Base-by-base conservation (phyloP, 2,329 filamentous ascomycete species). In the Pseudogymnoascus pannorum region DNA sequence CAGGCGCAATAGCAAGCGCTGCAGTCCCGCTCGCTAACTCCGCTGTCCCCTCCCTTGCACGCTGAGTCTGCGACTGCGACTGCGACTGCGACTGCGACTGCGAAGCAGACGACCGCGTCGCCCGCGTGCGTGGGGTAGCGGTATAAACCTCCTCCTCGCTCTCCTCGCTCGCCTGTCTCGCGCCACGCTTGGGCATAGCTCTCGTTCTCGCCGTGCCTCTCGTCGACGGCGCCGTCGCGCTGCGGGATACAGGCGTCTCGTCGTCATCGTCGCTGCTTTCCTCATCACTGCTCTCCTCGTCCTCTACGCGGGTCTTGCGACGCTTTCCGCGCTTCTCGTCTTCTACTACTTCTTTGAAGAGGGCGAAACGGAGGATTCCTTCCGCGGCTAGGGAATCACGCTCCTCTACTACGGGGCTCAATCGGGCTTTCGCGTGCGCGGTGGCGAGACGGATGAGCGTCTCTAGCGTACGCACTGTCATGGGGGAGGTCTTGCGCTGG, bases 361-460 rank as follows among this genome's bases (percentile, higher is more conserved):
- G 81, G 2, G 94, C 95, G 71, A 97, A 99, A 16, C 94, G 85
- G 31, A 99, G 78, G 66, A 99, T 96, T 7, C 86, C 83, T 73
- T 99, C 93, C 8, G 94, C 94, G 33, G 92, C 87, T 60, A 89
- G 77, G 1, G 93, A 92, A 73, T 99, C 94, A 61, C 87, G 87
- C 72, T 96, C 89, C 66, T 97, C 92, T 2, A 99, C 91, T 40
- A 91, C 81, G 71, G 85, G 92, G 1, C 92, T 96, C 5, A 99
- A 80, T 29, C 94, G 86, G 5, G 92, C 85, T 76, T 97, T 99
- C 64, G 94, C 94, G 69, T 99, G 94, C 1, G 94, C 94, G 0
- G 93, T 97, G 4, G 94, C 90, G 16, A 99, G 81, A 86, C 94
- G 94, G 72, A 99, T 97, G n/a, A 99, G 82, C 0, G 94, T 99